Evolutionary conservation across 2,329 filamentous ascomycete genomes (phyloP), one percentile per base, ranked within the genome.

Genomic region (Knufia petricola): DNA sequence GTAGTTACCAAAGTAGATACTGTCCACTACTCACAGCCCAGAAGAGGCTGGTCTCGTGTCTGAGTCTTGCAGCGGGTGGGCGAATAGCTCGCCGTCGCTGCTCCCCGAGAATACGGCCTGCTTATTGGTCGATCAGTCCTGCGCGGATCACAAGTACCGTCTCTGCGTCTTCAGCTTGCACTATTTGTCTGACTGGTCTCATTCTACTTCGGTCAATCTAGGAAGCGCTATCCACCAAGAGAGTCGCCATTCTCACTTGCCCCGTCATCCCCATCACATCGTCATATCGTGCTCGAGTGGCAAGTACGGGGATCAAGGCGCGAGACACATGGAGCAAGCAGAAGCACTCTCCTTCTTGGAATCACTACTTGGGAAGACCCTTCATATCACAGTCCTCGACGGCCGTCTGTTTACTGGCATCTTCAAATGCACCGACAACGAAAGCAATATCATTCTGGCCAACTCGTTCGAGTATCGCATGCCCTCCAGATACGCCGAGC

Each of bases 391-490:
- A 10, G 49, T 57, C n/a, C 51, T 46, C 3, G 56, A 59, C 32
- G 56, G 55, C 48, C 85, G 92, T 52, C 81, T 95, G 64, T 98
- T 96, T 66, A 79, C 88, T 48, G 92, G 92, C 17, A 76, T 81
- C 55, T 85, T 98, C 69, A 95, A 94, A 68, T 98, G 92, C 71
- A 95, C 89, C 24, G 92, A 98, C 71, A 81, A 84, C 51, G 85
- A 95, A 53, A 79, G 78, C 59, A 95, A 98, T 61, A 76, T 96
- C 55, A 87, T 98, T 46, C 79, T 98, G 46, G 77, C 84, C 30
- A 77, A 85, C 56, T 86, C 90, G 0, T 85, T 92, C 66, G 92
- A 98, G 67, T 96, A 95, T 67, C 85, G 90, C 1, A 77, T 80
- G 50, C 88, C 88, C 1, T 77, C 79, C 1, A 63, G 68, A 15